Evolutionary conservation across 2,329 filamentous ascomycete genomes (phyloP), one percentile per base, ranked within the genome.

Genomic region (Aspergillus proliferans): DNA sequence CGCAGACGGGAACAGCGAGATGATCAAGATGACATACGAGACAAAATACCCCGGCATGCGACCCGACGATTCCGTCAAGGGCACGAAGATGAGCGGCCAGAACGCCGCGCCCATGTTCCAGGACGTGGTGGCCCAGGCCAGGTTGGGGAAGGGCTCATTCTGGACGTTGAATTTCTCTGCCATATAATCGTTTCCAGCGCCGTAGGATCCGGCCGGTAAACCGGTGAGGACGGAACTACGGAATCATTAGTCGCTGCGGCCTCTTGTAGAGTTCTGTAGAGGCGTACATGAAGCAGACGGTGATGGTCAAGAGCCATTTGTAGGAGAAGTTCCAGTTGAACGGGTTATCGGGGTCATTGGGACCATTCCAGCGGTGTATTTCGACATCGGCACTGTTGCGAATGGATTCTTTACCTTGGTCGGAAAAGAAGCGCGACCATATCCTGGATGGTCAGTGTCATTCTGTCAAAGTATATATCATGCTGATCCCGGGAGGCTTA

Each of bases 31-130:
- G 6, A 69, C 60, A 48, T 74, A 74, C 3, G 71, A 60, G 3
- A 67, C 65, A 36, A 75, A 62, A 38, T 75, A 75, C 3, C 71
- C 72, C 4, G 68, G 69, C 58, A 71, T 66, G 2, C 73, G 68
- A 4, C 73, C 73, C 22, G 71, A 71, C 4, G 67, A 66, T 52
- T 76, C 65, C 1, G 65, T 69, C n/a, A 69, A 47, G 1, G 66
- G 66, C 6, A 68, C 65, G 48, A 69, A 68, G 15, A 68, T 61
- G 3, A 68, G 50, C 1, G 66, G 65, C 59, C 61, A 69, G n/a
- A 68, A 65, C 7, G 66, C 66, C n/a, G 66, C 66, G 1, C 66
- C 66, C 63, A 69, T 67, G 49, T 69, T 67, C 64, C 65, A 69
- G 3, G 63, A 65, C 0, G 58, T 58, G 1, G 65, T 69, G 3